Base-by-base conservation (phyloP, 176 grass and related monocot genomes). In the Chrysopogon serrulatus region DNA sequence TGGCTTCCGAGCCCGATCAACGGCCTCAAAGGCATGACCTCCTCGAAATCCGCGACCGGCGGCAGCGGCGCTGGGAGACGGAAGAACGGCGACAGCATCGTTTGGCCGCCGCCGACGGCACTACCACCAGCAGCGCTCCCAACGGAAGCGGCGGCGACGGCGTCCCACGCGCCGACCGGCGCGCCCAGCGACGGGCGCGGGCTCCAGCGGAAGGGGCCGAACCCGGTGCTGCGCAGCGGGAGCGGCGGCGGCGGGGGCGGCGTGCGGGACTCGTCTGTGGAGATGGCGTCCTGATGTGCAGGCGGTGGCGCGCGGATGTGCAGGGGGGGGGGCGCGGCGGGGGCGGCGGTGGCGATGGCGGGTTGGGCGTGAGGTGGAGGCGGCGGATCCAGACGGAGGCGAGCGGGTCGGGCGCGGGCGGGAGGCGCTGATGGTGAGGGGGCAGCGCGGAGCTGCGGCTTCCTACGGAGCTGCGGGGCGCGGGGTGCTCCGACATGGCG, bases 361-460 rank as follows among this genome's bases (percentile, higher is more conserved):
- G 73, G 37, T 15, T 57, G 23, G 89, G 82, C 14, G 73, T 36
- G 36, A 85, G 82, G 82, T 88, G 90, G 77, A 91, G 82, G n/a
- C 90, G 86, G 71, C 77, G 85, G 82, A 91, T 91, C 90, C 90
- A 91, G 77, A 43, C 77, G 64, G 90, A 91, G 86, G 79, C 33
- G n/a, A 86, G 79, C 31, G 84, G 88, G 74, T 90, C 79, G n/a
- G 40, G 73, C 10, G 65, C 14, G 17, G 41, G 39, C 21, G 82
- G n/a, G 23, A 36, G n/a, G n/a, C n/a, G n/a, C n/a, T n/a, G n/a
- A n/a, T n/a, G n/a, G n/a, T n/a, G n/a, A n/a, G n/a, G n/a, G n/a
- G n/a, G 44, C 9, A 56, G 66, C 17, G 59, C 73, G 30, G 88
- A 73, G 74, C 45, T 71, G 65, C 57, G 57, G 79, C 79, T 78